A percentile compares a stretch with the other conserved stretches of the same genome.
phyloP scores from a whole-genome alignment of 768 basidiomycete species.

The Hygrocybe coccinea region DNA sequence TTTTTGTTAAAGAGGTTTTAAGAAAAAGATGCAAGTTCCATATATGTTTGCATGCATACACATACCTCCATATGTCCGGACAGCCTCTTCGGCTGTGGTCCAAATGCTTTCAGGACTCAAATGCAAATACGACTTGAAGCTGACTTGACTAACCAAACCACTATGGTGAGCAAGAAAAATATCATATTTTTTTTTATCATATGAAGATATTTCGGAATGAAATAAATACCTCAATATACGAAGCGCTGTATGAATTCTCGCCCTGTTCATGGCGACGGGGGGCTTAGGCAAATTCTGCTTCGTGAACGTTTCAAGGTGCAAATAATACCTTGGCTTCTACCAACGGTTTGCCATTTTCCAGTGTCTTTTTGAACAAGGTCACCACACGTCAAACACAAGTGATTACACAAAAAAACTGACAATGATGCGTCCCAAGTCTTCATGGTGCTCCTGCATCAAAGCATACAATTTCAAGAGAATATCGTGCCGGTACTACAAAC shows the following conservation, averaged over 20 bases:
- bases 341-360: slow-evolving; percentile 94
- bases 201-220: slow-evolving; percentile 7
- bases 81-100: slow-evolving; percentile 76
- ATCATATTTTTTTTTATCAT: neutral
- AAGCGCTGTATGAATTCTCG: slow-evolving; percentile 81
- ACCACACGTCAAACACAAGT: slow-evolving; percentile 11
- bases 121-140: neutral
- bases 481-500: slow-evolving; percentile 68
- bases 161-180: slow-evolving; percentile 39
- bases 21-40: neutral
- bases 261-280: slow-evolving; percentile 39
- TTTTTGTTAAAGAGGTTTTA: neutral
- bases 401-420: slow-evolving; percentile 40
- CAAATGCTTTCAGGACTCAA: slow-evolving; percentile 9
- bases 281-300: neutral
- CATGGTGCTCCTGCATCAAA: slow-evolving; percentile 77
- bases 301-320: neutral
- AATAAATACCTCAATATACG: slow-evolving; percentile 69
- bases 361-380: slow-evolving; percentile 47
- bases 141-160: slow-evolving; percentile 64
- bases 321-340: slow-evolving; percentile 73
- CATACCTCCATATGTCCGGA: slow-evolving; percentile 84
- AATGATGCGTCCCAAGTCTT: slow-evolving; percentile 84
- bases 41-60: neutral
- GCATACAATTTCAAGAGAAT: slow-evolving; percentile 72